Percentiles rank a stretch among this genome's conserved stretches.
phyloP scores from a whole-genome alignment of 805 yeast genomes.

The Schwanniomyces yamadae region DNA sequence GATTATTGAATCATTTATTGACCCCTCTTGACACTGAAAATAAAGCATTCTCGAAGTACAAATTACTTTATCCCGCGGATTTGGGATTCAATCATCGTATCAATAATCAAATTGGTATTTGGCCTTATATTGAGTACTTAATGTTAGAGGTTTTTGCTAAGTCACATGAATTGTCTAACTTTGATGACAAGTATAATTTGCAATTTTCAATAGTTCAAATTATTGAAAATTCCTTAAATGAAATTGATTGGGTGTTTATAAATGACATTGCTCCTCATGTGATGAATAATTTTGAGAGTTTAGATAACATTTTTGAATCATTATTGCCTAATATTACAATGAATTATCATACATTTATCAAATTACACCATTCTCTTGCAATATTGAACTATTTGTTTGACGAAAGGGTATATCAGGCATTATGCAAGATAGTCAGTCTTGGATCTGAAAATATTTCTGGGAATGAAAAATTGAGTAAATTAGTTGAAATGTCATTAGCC shows the following conservation, averaged over 20 bases:
- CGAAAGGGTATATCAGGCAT: slow-evolving; percentile 51
- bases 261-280: slow-evolving; percentile 52
- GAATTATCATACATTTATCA: slow-evolving; percentile 37
- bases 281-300: slow-evolving; percentile 22
- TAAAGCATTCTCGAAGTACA: slow-evolving; percentile 31
- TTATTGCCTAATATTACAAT: slow-evolving; percentile 15
- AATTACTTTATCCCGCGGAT: slow-evolving; percentile 57
- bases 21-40: slow-evolving; percentile 18
- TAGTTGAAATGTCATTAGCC: slow-evolving; percentile 29
- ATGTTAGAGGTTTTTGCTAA: slow-evolving; percentile 64
- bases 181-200: slow-evolving; percentile 39
- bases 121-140: slow-evolving; percentile 78
- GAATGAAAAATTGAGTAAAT: slow-evolving; percentile 22
- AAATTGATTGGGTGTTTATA: slow-evolving; percentile 45
- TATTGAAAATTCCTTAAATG: slow-evolving; percentile 38
- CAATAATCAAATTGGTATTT: slow-evolving; percentile 54
- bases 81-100: slow-evolving; percentile 60
- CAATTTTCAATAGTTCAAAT: slow-evolving; percentile 56
- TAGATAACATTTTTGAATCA: slow-evolving; percentile 22
- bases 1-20: slow-evolving; percentile 48
- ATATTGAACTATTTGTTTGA: slow-evolving; percentile 61
- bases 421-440: slow-evolving; percentile 55
- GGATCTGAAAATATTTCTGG: slow-evolving; percentile 61
- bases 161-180: slow-evolving; percentile 36
- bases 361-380: slow-evolving; percentile 69